Conservation (phyloP, 352 stramenopile genomes). For the Pythium periplocum region DNA sequence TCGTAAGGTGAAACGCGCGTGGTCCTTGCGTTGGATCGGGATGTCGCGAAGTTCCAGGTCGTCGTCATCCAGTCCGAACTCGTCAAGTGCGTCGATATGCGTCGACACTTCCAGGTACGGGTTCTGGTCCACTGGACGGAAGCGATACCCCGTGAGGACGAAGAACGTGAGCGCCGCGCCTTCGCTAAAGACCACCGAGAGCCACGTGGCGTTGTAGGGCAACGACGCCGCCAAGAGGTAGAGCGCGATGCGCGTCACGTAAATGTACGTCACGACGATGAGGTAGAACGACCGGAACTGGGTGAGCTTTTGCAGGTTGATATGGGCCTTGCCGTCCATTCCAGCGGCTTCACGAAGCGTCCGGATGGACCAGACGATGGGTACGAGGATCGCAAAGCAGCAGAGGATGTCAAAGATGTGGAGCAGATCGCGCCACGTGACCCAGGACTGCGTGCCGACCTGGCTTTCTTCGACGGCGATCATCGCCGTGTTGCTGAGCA, state of each 20-base stretch:
- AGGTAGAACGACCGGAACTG: conserved; percentile 97
- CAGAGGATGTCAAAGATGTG: conserved; percentile 96
- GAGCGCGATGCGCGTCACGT: conserved; percentile 96
- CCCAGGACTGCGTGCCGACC: conserved; percentile 66
- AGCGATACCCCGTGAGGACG: conserved; percentile 85
- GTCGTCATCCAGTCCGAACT: conserved; percentile 59
- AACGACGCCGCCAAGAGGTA: conserved; percentile 91
- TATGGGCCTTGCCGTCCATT: conserved; percentile 87
- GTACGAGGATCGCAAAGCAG: conserved; percentile 94
- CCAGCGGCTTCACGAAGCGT: conserved; percentile 69
- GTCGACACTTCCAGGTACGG: conserved; percentile 86
- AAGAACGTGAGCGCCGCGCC: conserved; percentile 91
- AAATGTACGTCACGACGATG: conserved; percentile 96
- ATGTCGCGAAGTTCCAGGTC: conserved; percentile 33
- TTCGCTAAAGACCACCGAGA: conserved; percentile 62
- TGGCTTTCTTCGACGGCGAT: conserved; percentile 81
- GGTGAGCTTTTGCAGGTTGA: conserved; percentile 90
- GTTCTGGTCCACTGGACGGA: conserved; percentile 88
- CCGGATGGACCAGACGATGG: conserved; percentile 95
- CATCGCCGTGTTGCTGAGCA: conserved; percentile 94
- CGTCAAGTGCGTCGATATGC: conserved; percentile 73
- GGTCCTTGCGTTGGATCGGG: conserved; percentile 26
- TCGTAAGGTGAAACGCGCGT: conserved; percentile 18
- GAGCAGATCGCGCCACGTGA: conserved; percentile 86
- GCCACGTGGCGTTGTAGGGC: conserved; percentile 86